Base-by-base conservation (phyloP, 148 eudicot genomes). In the Dianthus caryophyllus region DNA sequence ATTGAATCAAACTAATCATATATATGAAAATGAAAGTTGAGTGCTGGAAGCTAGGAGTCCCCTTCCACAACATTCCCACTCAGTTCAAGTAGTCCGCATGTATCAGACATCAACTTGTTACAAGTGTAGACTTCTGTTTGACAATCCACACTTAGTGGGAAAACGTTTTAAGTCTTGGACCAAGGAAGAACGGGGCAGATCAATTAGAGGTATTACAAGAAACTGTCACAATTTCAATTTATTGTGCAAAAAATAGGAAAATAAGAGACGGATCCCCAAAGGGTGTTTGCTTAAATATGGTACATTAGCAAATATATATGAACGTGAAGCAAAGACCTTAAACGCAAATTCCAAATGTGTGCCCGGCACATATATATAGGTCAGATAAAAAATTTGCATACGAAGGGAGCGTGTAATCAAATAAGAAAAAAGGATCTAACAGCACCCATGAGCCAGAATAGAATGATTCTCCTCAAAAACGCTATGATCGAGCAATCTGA, bases 401-500 rank as follows among this genome's bases (percentile, higher is more conserved):
- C 36, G 22, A 22, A 24, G 36, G 58, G 65, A 9, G 30, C 33
- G 24, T 33, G 38, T 2, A 33, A 30, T 24, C 30, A 38, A 22
- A 21, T 17, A 21, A 13, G 13, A 48, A 14, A 26, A 16, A 59
- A 30, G 18, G 51, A 29, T 52, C 4, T 51, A 13, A 41, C 31
- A 24, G 17, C 55, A 22, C 15, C 20, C 25, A 52, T 24, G 33
- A 53, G 21, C 44, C 43, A 38, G 33, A 71, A 33, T 33, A 33
- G 38, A 50, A 33, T 38, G 60, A 33, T 22, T 57, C 27, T 33
- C 29, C 26, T 9, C 11, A 70, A 16, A 60, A 36, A 11, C 27
- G 43, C 64, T 27, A 69, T 3, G 63, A 20, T 55, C 25, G 24
- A 58, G 36, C 7, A 24, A 22, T 69, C 58, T 56, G 43, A 16